Base-by-base conservation (phyloP, 1,139 yeast species). In the Candida labiduridarum region DNA sequence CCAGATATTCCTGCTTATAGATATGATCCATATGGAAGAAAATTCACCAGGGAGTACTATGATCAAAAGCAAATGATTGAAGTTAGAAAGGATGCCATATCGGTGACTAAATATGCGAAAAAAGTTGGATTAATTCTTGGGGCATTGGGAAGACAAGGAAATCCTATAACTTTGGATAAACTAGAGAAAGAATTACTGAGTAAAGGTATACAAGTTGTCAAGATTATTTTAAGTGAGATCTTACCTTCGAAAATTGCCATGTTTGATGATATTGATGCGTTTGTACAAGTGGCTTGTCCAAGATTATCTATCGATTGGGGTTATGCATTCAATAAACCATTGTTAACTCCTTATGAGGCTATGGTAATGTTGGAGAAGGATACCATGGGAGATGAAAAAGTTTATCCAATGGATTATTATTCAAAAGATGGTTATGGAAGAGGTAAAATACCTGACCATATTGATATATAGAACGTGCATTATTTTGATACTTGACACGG, bases 271-370 rank as follows among this genome's bases (percentile, higher is more conserved):
- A 83, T 94, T 18, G 99, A 94, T 68, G 96, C 92, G 5, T 94
- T 96, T 78, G 88, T 94, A 16, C 99, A 94, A 67, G 97, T 94
- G 3, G 99, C 99, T 0, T 94, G 99, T 65, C 99, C 99, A 0
- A 76, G 99, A 59, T 74, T 94, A 48, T 89, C 97, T 2, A 94
- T 94, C 42, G 99, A 94, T 66, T 94, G 99, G 99, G 99, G 99
- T 1, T 94, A 95, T 65, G 99, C 99, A 0, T 94, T 94, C 64
- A 84, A 85, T 52, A 89, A 88, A 63, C 99, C 99, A 0, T 73
- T 94, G 44, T 71, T 94, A 51, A 92, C 99, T 0, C 99, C 99
- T 0, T 94, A 95, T 65, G 99, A 94, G 63, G 92, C 97, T 0
- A 91, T 89, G 91, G 96, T 92, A 3, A 80, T 91, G 78, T 68